Conservation (phyloP, 352 stramenopile species). For the Phytophthora sp. region DNA sequence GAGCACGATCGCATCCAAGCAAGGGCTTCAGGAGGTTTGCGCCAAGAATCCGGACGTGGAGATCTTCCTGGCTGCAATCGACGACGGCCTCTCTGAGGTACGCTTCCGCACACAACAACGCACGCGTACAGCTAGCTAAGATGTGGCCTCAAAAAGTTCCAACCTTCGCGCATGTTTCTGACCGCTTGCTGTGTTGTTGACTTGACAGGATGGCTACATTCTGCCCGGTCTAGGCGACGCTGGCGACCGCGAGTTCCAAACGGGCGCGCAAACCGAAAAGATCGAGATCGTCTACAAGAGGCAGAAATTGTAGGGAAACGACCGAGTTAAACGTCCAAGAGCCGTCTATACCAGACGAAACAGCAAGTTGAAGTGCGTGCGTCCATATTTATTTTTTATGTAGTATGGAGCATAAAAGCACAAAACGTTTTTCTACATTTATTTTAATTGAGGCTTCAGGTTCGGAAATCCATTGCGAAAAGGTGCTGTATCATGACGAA, state of each 20-base stretch:
- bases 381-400: slow-evolving; percentile 3
- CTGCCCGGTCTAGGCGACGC: slow-evolving; percentile 83
- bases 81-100: slow-evolving; percentile 79
- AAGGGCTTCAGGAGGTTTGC: slow-evolving; percentile 88
- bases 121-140: slow-evolving; percentile 17
- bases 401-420: neutral
- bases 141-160: slow-evolving; percentile 33
- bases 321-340: neutral
- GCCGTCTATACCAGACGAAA: neutral
- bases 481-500: slow-evolving; percentile 28
- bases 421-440: neutral
- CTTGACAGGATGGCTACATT: slow-evolving; percentile 76
- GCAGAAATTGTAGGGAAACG: slow-evolving; percentile 53
- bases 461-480: slow-evolving; percentile 26
- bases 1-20: slow-evolving; percentile 93
- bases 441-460: too few species aligned
- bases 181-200: slow-evolving; percentile 20
- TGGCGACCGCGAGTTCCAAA: slow-evolving; percentile 86
- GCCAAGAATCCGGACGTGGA: slow-evolving; percentile 81
- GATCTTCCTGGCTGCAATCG: slow-evolving; percentile 79
- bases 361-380: slow-evolving; percentile 17
- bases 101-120: neutral
- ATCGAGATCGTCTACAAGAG: slow-evolving; percentile 60
- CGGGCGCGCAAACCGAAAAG: slow-evolving; percentile 63
- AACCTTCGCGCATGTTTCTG: slow-evolving; percentile 26